Evolutionary conservation across 2,329 filamentous ascomycete genomes (phyloP), one percentile per base, ranked within the genome.

Genomic region (Proliferodiscus dingleyae): DNA sequence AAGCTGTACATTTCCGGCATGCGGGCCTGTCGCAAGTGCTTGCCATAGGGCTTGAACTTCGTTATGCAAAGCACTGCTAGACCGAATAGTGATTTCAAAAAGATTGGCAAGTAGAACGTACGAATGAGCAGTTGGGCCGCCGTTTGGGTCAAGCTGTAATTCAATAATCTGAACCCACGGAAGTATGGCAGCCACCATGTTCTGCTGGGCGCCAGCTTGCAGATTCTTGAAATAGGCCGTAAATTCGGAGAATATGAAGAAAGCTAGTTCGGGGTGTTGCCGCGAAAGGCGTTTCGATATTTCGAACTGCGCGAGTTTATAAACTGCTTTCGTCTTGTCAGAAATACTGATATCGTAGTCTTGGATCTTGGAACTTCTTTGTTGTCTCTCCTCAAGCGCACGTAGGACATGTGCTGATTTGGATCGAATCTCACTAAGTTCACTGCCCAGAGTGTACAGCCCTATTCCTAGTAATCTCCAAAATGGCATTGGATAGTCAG

Each of bases 311-410:
- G 94, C 93, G 36, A 94, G 74, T 68, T 98, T 98, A 68, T 97
- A 98, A 2, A 98, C 91, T 0, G 91, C 90, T 55, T 95, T 95
- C 0, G 94, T 98, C 68, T 96, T 97, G 68, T 98, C 94, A 0
- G 91, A 94, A 47, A 98, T 93, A 64, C 90, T 96, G 59, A 98
- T 97, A 60, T 98, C 93, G 48, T 96, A 94, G 64, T 98, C 93
- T 62, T 95, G 89, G 5, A 98, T 81, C 61, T 94, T 94, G 1
- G 91, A 95, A 53, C 81, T 93, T 54, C 87, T 85, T 53, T 84
- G 80, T 54, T 93, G 87, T 19, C 88, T 80, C 54, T 89, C 82
- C 65, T 97, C 93, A 1, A 97, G 71, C 0, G 81, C 82, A 32
- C 89, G 80, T 10, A 98, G 73, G 24, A 97, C 73, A 39, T 83